These are phyloP conservation scores for Zopfochytrium polystomum DNA, from an alignment of 371 early-diverging fungal species.

Conservation along the genomic window DNA sequence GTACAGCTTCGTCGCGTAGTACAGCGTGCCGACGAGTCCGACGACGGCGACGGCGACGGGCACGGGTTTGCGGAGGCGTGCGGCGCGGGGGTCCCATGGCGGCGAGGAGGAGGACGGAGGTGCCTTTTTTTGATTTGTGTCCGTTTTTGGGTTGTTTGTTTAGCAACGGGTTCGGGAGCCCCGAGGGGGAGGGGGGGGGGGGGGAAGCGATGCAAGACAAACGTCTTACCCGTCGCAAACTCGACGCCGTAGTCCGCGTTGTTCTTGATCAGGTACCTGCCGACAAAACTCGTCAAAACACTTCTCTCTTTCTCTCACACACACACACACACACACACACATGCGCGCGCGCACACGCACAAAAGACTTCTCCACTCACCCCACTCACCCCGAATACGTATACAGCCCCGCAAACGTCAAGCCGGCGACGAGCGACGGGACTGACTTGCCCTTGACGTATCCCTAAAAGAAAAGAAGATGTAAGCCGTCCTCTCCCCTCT, in stretches of 20 bases:
- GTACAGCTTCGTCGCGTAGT: conserved; percentile 52
- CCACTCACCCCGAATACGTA: conserved; percentile 57
- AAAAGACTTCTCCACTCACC: too few species aligned
- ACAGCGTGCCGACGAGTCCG: conserved; percentile 47
- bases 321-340: too few species aligned
- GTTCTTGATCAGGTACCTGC: conserved; percentile 55
- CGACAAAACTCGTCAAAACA: not conserved
- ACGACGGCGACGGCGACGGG: conserved; percentile 46
- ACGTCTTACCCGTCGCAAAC: conserved; percentile 59
- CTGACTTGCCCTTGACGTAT: conserved; percentile 54
- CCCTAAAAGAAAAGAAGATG: too few species aligned
- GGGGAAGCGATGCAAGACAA: too few species aligned
- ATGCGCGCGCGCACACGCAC: too few species aligned
- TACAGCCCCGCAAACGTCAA: conserved; percentile 61
- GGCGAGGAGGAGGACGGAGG: conserved; percentile 54
- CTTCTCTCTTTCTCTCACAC: too few species aligned
- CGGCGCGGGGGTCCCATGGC: conserved; percentile 62
- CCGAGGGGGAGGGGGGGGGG: too few species aligned
- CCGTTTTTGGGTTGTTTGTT: too few species aligned
- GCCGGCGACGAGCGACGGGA: conserved; percentile 65
- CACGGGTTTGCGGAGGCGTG: conserved; percentile 51
- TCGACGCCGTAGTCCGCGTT: conserved; percentile 66
- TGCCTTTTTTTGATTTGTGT: conserved; percentile 60
- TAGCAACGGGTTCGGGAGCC: too few species aligned
- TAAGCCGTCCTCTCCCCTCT: too few species aligned